Conservation (phyloP, 2,329 filamentous ascomycete genomes). For the Lachnum nothofagi region DNA sequence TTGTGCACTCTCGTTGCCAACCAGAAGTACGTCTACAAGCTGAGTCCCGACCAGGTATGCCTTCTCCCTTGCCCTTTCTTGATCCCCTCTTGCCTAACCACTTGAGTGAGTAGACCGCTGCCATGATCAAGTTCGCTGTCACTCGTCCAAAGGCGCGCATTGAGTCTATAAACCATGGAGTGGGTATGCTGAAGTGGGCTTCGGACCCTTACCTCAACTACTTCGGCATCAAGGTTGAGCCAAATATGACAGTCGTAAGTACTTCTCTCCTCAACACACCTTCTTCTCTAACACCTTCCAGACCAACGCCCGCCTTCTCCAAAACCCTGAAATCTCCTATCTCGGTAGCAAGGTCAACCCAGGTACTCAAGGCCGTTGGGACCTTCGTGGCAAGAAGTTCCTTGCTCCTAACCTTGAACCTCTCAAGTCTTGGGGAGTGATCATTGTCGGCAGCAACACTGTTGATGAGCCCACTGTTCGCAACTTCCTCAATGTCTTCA, state of each 20-base stretch:
- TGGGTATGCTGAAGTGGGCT: slow-evolving; percentile 62
- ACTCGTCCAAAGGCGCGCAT: slow-evolving; percentile 67
- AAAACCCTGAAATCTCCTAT: slow-evolving; percentile 67
- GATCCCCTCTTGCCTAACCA: not conserved
- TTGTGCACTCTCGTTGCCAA: slow-evolving; percentile 47
- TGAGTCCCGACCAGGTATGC: slow-evolving; percentile 45
- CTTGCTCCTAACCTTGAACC: slow-evolving; percentile 55
- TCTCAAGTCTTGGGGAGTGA: slow-evolving; percentile 71
- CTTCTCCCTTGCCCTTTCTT: no score
- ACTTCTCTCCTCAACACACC: no score
- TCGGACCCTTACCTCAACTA: slow-evolving; percentile 64
- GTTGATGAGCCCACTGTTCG: slow-evolving; percentile 44
- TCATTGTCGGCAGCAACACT: slow-evolving; percentile 56
- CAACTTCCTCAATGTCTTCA: slow-evolving; percentile 56
- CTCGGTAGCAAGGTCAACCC: slow-evolving; percentile 47
- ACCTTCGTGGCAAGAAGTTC: slow-evolving; percentile 78
- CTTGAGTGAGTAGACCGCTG: slow-evolving; percentile 53
- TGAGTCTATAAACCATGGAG: slow-evolving; percentile 60
- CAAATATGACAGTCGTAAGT: slow-evolving; percentile 51
- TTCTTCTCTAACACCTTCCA: slow-evolving; percentile 20
- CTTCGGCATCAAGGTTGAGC: slow-evolving; percentile 69
- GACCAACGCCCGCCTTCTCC: slow-evolving; percentile 66
- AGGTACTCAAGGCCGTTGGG: slow-evolving; percentile 72
- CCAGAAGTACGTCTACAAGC: slow-evolving; percentile 60
- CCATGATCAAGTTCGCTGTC: slow-evolving; percentile 93